phyloP scores from a whole-genome alignment of 1,139 yeast genomes.

The Nakaseomyces kungkrabaensis region DNA sequence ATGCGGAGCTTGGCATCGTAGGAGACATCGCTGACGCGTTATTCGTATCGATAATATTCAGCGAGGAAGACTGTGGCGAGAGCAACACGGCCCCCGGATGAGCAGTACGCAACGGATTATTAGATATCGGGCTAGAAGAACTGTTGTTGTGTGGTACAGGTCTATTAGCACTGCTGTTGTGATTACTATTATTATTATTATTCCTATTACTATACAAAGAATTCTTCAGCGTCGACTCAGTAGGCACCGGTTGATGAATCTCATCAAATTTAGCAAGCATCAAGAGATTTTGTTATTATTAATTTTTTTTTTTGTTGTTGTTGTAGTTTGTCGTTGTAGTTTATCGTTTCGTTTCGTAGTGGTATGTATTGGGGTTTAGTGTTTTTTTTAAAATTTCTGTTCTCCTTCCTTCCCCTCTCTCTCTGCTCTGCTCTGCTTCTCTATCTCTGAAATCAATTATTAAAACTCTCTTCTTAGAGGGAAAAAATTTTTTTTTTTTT shows the following conservation, averaged over 20 bases:
- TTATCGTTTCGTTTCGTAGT: too few relatives aligned
- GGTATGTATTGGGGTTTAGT: too few relatives aligned
- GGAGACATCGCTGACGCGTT: conserved; percentile 6
- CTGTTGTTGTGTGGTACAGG: not conserved
- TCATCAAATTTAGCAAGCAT: conserved; percentile 1
- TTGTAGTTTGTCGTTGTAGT: not conserved
- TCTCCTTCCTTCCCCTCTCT: not conserved
- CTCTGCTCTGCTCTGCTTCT: too few relatives aligned
- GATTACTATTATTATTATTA: conserved; percentile 5
- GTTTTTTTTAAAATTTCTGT: not conserved
- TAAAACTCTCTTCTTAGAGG: too few relatives aligned
- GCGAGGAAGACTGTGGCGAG: conserved; percentile 26
- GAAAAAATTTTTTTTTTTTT: too few relatives aligned
- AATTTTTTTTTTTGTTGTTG: not conserved
- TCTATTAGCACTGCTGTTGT: conserved; percentile 6
- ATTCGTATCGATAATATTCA: conserved; percentile 7
- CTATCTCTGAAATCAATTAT: too few relatives aligned
- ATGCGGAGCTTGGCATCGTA: conserved; percentile 24
- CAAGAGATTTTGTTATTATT: too few relatives aligned
- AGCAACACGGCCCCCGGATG: conserved; percentile 33
- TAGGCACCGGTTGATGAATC: conserved; percentile 3
- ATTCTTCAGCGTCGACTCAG: not conserved
- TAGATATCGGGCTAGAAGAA: conserved; percentile 5
- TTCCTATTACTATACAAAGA: not conserved
- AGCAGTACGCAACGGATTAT: conserved; percentile 17